These are phyloP conservation scores for Elaeis guineensis DNA, from an alignment of 176 grass and related monocot genomes.

Conservation along the genomic window DNA sequence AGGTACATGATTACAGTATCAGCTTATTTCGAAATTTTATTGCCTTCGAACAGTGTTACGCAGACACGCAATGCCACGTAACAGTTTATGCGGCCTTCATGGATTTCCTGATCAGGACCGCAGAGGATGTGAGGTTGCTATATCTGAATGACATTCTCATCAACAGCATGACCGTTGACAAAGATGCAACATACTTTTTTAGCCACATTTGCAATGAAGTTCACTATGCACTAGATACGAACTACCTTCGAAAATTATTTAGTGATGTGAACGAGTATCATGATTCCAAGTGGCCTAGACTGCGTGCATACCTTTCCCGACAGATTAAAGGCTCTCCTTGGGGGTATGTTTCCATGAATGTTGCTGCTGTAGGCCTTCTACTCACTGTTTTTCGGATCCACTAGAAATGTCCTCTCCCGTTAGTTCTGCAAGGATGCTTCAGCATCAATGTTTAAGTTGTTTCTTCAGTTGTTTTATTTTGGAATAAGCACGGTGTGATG, in stretches of 20 bases:
- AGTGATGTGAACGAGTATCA: no score
- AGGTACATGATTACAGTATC: not conserved
- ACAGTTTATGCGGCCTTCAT: conserved; percentile 5
- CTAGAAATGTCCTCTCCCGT: accelerated
- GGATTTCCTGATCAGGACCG: not conserved
- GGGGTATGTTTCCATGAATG: accelerated
- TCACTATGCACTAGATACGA: no score
- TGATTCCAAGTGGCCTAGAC: no score
- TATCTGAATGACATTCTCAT: not conserved
- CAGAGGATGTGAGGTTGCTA: not conserved
- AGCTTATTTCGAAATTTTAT: conserved; percentile 6
- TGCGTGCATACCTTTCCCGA: no score
- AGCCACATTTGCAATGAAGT: not conserved
- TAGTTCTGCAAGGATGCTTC: no score
- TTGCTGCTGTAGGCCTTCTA: accelerated
- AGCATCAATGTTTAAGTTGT: no score
- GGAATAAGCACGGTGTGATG: no score
- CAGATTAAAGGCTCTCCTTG: no score
- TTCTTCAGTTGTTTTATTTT: no score
- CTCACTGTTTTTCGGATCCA: no score
- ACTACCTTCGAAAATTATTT: no score
- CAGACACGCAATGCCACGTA: not conserved
- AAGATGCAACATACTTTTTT: not conserved
- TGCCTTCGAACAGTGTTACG: conserved; percentile 19
- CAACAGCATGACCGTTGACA: not conserved